A percentile compares a stretch with the other conserved stretches of the same genome.
Evolutionary conservation across 2,329 filamentous ascomycete genomes (phyloP).

Genomic region (Rhexocercosporidium sp.): DNA sequence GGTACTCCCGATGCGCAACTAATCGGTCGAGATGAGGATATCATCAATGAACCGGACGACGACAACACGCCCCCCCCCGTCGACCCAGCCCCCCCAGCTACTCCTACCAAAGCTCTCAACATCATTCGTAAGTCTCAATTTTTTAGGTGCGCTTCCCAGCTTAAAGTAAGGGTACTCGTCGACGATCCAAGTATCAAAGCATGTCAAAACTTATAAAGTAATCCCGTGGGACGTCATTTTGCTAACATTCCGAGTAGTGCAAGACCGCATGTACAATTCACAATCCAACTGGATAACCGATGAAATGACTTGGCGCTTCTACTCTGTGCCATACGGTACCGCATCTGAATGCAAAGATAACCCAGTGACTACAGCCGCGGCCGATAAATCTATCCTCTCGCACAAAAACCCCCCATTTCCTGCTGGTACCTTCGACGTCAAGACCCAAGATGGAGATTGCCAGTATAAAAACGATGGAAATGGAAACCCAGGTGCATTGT

Average conservation of each 20-base stretch:
- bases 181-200: too few species aligned
- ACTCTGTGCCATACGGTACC: background rate
- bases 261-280: background rate
- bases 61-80: background rate
- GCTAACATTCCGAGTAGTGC: background rate
- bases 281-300: background rate
- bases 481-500: background rate
- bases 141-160: background rate
- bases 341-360: background rate
- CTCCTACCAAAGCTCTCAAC: background rate
- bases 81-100: background rate
- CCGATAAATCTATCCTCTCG: background rate
- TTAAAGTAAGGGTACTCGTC: background rate
- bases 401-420: background rate
- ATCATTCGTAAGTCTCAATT: background rate
- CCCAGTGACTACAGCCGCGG: background rate
- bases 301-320: background rate
- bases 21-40: too few species aligned
- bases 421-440: background rate
- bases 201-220: background rate
- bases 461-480: background rate
- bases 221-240: background rate
- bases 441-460: background rate
- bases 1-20: too few species aligned
- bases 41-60: too few species aligned